Evolutionary conservation across 108 stramenopile species (phyloP), one percentile per base, ranked within the genome.

Genomic region (Cyclotella choctawhatcheeana): DNA sequence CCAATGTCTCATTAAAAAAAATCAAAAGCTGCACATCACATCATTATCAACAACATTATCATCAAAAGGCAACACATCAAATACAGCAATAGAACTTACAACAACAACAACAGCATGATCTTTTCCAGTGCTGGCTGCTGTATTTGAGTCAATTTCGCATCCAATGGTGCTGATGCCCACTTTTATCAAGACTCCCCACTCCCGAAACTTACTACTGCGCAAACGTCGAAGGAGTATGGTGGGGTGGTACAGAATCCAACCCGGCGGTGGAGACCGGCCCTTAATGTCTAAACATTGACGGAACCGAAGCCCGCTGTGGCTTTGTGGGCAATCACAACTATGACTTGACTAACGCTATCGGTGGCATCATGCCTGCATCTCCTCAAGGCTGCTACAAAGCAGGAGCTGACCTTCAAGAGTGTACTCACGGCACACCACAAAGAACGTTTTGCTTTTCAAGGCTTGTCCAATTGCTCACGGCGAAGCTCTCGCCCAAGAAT

Each of bases 391-490:
- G 60, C 12, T 88, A 82, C 58, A 52, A 56, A 14, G 48, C 72
- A 37, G 88, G 85, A 1, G 65, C 78, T 3, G 67, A 69, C 64
- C 27, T 47, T 88, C 4, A 74, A 82, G 17, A 71, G 65, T 35
- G 56, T 76, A 7, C 52, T 86, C 4, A 82, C 85, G 1, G 85
- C 85, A 1, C 88, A 88, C 70, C 88, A 86, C 60, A 75, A 47
- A 31, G 88, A 85, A 35, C 85, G 86, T 47, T 71, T 86, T 24
- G 74, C 70, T 43, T 53, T 84, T n/a, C 70, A 72, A 71, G 25
- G 85, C 84, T 1, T 88, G 88, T 73, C 64, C 81, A 1, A 65
- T 79, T 2, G 22, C 48, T 30, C 47, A 65, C 33, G 85, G 86
- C 18, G 58, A 77, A 44, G 73, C 44, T 25, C 67, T 84, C 3